These are phyloP conservation scores for Boletus coccyginus DNA, from an alignment of 768 basidiomycete genomes.

Conservation along the genomic window DNA sequence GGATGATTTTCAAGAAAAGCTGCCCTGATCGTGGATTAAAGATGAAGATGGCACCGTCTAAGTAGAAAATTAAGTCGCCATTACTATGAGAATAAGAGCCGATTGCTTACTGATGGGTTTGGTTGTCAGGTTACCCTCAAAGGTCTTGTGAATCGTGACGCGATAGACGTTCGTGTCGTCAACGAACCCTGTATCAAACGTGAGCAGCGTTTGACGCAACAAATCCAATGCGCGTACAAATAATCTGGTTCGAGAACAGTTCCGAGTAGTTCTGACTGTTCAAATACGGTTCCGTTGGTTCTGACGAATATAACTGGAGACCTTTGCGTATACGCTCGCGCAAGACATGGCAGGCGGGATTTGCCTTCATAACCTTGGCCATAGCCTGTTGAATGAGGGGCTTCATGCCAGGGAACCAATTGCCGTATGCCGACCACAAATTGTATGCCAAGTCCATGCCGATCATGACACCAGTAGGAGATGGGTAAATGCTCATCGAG, in stretches of 20 bases:
- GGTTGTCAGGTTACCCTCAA: constrained; percentile 99
- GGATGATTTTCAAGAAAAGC: constrained; percentile 97
- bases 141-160: constrained; percentile 98
- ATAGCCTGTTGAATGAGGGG: constrained; percentile 97
- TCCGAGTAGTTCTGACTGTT: constrained; percentile 99
- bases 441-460: constrained; percentile 99
- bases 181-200: constrained; percentile 76
- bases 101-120: constrained; percentile 84
- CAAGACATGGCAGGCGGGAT: constrained; percentile 94
- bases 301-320: constrained; percentile 96
- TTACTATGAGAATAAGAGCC: not conserved
- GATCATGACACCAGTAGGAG: constrained; percentile 98
- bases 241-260: constrained; percentile 97
- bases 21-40: constrained; percentile 99
- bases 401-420: constrained; percentile 99
- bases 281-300: constrained; percentile 98
- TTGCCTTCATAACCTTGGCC: constrained; percentile 99
- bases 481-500: constrained; percentile 99
- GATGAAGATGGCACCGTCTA: constrained; percentile 96
- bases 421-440: constrained; percentile 97
- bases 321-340: constrained; percentile 99
- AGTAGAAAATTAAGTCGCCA: not conserved
- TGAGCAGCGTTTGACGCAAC: constrained; percentile 4
- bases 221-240: constrained; percentile 51
- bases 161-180: constrained; percentile 99